Conservation (phyloP, 2,329 filamentous ascomycete genomes). For the Ophiocordyceps polyrhachis-furcata region DNA sequence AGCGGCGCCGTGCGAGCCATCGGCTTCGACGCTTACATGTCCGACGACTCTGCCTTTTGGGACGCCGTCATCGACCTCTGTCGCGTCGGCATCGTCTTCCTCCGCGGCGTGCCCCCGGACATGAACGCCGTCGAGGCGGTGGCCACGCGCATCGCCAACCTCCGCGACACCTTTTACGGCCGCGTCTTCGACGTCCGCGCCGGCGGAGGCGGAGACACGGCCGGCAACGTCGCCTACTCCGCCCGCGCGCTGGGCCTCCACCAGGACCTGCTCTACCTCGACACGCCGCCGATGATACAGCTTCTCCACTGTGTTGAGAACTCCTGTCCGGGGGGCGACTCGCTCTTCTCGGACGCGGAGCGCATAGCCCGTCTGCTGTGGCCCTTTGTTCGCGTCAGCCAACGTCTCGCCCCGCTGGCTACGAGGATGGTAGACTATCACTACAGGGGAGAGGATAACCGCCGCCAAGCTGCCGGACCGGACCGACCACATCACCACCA, state of each 20-base stretch:
- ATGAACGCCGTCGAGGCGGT: slow-evolving; percentile 48
- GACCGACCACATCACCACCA: slow-evolving; percentile 8
- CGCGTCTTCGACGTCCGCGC: slow-evolving; percentile 76
- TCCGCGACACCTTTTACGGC: slow-evolving; percentile 84
- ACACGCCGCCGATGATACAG: slow-evolving; percentile 62
- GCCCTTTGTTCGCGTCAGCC: slow-evolving; percentile 4
- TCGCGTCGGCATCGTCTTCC: slow-evolving; percentile 54
- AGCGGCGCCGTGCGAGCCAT: slow-evolving; percentile 33
- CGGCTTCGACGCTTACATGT: slow-evolving; percentile 55
- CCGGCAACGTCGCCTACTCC: slow-evolving; percentile 70
- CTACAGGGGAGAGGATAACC: slow-evolving; percentile 46
- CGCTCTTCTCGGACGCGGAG: slow-evolving; percentile 66
- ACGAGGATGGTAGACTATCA: slow-evolving; percentile 36
- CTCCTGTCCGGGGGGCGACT: slow-evolving; percentile 61
- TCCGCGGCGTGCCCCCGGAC: slow-evolving; percentile 53
- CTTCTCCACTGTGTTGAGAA: slow-evolving; percentile 80
- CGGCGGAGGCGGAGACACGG: background rate
- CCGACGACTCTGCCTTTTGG: slow-evolving; percentile 28
- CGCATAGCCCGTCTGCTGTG: slow-evolving; percentile 29
- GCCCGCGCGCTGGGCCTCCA: slow-evolving; percentile 67
- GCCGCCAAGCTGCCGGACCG: no score
- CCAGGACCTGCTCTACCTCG: slow-evolving; percentile 82
- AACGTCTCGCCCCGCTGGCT: slow-evolving; percentile 4
- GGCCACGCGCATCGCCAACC: slow-evolving; percentile 51
- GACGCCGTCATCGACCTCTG: slow-evolving; percentile 43